Percentiles rank a stretch among this genome's conserved stretches.
Evolutionary conservation across 306 rosid genomes (phyloP).

Genomic region (Fragaria ananassa): DNA sequence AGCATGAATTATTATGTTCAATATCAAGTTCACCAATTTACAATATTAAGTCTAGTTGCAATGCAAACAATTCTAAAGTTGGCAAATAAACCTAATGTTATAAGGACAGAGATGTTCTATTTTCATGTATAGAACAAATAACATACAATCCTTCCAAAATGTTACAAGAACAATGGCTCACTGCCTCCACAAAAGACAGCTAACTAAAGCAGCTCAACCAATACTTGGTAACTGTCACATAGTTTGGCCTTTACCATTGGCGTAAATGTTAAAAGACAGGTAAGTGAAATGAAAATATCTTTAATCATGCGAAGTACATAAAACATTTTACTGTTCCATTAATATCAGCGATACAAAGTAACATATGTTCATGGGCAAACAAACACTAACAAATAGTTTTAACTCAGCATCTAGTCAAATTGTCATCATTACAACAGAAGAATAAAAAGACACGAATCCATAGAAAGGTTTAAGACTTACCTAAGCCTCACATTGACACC

Average conservation of each 20-base stretch:
- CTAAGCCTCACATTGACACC: constrained; percentile 97
- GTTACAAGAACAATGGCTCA: background rate
- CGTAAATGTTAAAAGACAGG: background rate
- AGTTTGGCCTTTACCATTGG: background rate
- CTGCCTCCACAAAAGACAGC: background rate
- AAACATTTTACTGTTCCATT: background rate
- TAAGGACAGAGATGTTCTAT: background rate
- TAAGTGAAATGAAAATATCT: background rate
- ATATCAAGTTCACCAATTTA: constrained; percentile 15
- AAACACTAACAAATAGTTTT: background rate
- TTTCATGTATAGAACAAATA: background rate
- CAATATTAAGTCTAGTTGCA: background rate
- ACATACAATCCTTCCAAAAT: background rate
- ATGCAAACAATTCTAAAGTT: background rate
- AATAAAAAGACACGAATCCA: background rate
- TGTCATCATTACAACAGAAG: background rate
- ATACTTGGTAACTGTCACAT: background rate
- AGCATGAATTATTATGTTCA: constrained; percentile 10
- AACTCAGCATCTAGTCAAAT: background rate
- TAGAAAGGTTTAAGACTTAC: constrained; percentile 29
- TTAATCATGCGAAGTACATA: background rate
- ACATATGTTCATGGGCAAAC: background rate
- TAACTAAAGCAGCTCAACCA: background rate
- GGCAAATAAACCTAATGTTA: background rate
- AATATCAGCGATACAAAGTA: background rate